A percentile compares a stretch with the other conserved stretches of the same genome.
phyloP scores from a whole-genome alignment of 1,284 basidiomycete genomes.

The Sutorius eximius region DNA sequence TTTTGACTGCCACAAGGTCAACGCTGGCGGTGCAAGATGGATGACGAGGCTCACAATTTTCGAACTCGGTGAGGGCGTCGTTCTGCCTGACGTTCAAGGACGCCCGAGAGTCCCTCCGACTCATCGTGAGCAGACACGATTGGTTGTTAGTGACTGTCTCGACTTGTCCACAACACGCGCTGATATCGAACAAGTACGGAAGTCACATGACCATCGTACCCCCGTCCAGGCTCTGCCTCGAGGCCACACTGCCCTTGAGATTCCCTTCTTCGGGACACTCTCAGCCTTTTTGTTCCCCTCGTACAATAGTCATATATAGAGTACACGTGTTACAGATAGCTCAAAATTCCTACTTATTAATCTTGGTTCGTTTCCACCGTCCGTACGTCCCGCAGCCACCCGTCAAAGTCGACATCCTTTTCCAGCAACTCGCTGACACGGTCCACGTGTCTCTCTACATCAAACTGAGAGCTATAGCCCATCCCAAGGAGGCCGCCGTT shows the following conservation, averaged over 20 bases:
- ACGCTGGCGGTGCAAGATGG: conserved; percentile 8
- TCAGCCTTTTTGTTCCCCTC: conserved; percentile 14
- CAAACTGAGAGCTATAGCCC: conserved; percentile 49
- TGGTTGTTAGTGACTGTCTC: conserved; percentile 24
- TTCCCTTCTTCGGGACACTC: conserved; percentile 25
- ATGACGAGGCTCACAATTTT: conserved; percentile 62
- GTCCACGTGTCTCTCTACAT: conserved; percentile 44
- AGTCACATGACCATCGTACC: conserved; percentile 31
- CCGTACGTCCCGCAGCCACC: conserved; percentile 42
- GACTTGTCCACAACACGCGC: conserved; percentile 28
- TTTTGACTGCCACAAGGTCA: conserved; percentile 64
- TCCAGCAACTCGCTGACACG: conserved; percentile 44
- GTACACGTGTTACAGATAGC: conserved; percentile 20
- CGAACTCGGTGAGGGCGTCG: conserved; percentile 78
- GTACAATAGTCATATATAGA: conserved; percentile 20
- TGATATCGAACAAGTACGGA: conserved; percentile 34
- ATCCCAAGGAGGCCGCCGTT: conserved; percentile 33
- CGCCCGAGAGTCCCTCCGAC: conserved; percentile 75
- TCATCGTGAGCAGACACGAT: conserved; percentile 57
- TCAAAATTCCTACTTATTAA: conserved; percentile 7
- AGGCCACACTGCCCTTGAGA: conserved; percentile 29
- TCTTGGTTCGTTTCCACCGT: conserved; percentile 18
- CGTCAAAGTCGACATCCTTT: conserved; percentile 46
- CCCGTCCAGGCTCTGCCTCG: conserved; percentile 29
- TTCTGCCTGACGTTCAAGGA: conserved; percentile 68